A percentile compares a stretch with the other conserved stretches of the same genome.
Conservation (phyloP, 805 yeast genomes). For the Saccharomycodes ludwigii region DNA sequence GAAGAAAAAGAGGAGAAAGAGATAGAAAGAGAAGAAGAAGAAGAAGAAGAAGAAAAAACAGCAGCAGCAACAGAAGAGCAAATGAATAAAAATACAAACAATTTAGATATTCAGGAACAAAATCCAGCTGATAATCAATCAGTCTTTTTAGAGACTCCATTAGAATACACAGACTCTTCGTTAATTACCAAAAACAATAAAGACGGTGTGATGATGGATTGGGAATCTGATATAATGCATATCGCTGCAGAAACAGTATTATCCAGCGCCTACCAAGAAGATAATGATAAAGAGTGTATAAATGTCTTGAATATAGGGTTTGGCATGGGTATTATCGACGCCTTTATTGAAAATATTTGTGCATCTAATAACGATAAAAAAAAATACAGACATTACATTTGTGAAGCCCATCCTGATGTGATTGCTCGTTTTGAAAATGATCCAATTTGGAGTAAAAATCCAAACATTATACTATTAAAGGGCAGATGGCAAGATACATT, state of each 20-base stretch:
- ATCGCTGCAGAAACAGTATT: constrained; percentile 66
- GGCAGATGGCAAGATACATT: constrained; percentile 92
- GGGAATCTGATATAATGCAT: constrained; percentile 80
- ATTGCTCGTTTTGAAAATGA: constrained; percentile 49
- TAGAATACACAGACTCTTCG: constrained; percentile 52
- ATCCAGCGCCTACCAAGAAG: constrained; percentile 19
- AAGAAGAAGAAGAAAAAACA: constrained; percentile 10
- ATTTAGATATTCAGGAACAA: constrained; percentile 14
- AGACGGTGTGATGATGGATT: constrained; percentile 97
- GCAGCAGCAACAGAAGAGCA: constrained; percentile 13
- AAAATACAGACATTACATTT: constrained; percentile 70
- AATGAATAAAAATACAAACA: constrained; percentile 4
- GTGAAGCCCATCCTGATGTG: constrained; percentile 94
- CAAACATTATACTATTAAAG: constrained; percentile 58
- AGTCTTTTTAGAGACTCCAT: constrained; percentile 50
- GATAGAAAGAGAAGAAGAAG: constrained; percentile 11
- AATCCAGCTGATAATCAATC: constrained; percentile 56
- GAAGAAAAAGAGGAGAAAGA: constrained; percentile 27
- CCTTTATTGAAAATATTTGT: constrained; percentile 42
- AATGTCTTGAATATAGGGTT: constrained; percentile 78
- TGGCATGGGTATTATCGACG: constrained; percentile 94
- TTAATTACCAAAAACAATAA: constrained; percentile 57
- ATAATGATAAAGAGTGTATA: constrained; percentile 27
- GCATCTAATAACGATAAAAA: constrained; percentile 19
- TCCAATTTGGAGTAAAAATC: constrained; percentile 77